Evolutionary conservation across 495 filamentous ascomycete species (phyloP).

Genomic region (Aspergillus incahuasiensis): DNA sequence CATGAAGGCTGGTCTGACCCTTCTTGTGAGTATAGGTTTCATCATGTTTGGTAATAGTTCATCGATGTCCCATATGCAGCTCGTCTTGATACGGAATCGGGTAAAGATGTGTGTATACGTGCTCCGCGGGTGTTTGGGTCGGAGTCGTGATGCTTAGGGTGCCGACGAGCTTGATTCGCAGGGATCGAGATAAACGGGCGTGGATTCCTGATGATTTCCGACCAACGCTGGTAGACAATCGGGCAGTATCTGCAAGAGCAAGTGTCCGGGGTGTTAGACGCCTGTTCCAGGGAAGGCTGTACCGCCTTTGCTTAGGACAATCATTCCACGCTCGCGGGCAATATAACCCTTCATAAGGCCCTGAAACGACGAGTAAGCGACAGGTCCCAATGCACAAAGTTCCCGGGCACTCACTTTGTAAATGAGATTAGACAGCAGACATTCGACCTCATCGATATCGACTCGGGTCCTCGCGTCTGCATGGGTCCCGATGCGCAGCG

Average conservation of each 20-base stretch:
- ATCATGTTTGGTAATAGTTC: not conserved
- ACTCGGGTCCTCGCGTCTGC: slow-evolving; percentile 57
- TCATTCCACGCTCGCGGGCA: slow-evolving; percentile 76
- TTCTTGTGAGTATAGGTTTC: not conserved
- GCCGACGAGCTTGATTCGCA: not conserved
- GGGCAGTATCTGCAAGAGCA: too few relatives aligned
- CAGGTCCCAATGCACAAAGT: not conserved
- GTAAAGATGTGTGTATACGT: not conserved
- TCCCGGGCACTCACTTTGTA: slow-evolving; percentile 70
- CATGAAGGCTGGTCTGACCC: not conserved
- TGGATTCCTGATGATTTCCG: not conserved
- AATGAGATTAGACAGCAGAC: slow-evolving; percentile 87
- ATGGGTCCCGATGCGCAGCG: slow-evolving; percentile 49
- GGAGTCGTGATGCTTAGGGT: not conserved
- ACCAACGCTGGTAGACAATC: not conserved
- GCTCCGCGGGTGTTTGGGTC: not conserved
- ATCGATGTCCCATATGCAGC: not conserved
- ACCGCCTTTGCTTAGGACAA: slow-evolving; percentile 85
- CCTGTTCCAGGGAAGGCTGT: slow-evolving; percentile 90
- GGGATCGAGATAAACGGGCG: not conserved
- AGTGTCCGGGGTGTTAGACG: slow-evolving; percentile 62
- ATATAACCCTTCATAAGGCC: slow-evolving; percentile 98
- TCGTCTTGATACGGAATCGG: not conserved
- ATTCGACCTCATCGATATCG: slow-evolving; percentile 92
- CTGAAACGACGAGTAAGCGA: slow-evolving; percentile 37